phyloP scores from a whole-genome alignment of 2,329 filamentous ascomycete genomes.

The Pseudofabraea citricarpa region DNA sequence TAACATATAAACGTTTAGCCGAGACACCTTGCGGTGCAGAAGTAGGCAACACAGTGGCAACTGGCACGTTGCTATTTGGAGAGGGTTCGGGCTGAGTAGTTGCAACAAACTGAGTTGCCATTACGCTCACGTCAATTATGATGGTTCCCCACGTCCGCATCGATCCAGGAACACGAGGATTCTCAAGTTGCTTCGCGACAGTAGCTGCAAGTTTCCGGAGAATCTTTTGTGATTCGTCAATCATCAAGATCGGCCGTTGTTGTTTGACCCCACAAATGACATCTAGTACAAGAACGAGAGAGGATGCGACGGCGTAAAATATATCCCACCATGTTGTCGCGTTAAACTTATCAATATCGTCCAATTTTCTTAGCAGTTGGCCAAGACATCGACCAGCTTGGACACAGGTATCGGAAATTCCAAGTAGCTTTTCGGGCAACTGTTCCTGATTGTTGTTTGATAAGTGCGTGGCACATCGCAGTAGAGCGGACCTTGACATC shows the following conservation, averaged over 20 bases:
- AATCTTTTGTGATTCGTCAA: constrained; percentile 27
- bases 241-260: constrained; percentile 14
- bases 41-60: no score
- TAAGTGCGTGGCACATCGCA: constrained; percentile 30
- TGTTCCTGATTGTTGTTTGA: constrained; percentile 19
- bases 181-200: constrained; percentile 25
- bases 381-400: constrained; percentile 31
- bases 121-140: constrained; percentile 28
- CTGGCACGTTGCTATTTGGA: no score
- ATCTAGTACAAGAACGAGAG: constrained; percentile 33
- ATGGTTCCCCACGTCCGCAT: constrained; percentile 32
- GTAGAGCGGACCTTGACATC: constrained; percentile 32
- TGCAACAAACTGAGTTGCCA: constrained; percentile 12
- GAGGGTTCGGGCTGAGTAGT: background rate
- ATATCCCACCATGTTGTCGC: constrained; percentile 36
- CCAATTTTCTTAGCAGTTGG: constrained; percentile 30
- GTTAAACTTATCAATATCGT: constrained; percentile 32
- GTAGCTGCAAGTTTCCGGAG: constrained; percentile 31
- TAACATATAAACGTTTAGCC: no score
- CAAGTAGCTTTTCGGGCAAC: constrained; percentile 23
- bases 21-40: no score
- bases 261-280: constrained; percentile 28
- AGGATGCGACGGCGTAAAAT: constrained; percentile 33
- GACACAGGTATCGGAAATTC: constrained; percentile 32
- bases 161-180: constrained; percentile 32